These are phyloP conservation scores for Ciborinia camelliae DNA, from an alignment of 2,329 filamentous ascomycete genomes.

Conservation along the genomic window DNA sequence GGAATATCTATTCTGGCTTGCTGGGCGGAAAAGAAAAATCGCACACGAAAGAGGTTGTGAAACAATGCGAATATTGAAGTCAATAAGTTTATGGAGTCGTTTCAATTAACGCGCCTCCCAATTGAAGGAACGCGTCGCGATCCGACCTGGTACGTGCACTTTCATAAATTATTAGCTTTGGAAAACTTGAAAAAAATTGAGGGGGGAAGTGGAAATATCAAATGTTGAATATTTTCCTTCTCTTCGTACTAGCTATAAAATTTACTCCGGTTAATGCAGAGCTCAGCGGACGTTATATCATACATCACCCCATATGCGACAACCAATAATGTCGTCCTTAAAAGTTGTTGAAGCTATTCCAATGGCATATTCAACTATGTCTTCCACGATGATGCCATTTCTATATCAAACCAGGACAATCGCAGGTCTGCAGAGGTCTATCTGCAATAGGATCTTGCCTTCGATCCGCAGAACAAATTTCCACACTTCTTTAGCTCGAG, in stretches of 20 bases:
- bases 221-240: not conserved
- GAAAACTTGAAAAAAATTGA: constrained; percentile 9
- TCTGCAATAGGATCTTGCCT: not conserved
- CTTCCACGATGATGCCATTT: constrained; percentile 56
- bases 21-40: not conserved
- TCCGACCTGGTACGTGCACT: constrained; percentile 5
- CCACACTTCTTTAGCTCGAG: constrained; percentile 13
- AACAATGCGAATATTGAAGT: not conserved
- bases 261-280: not conserved
- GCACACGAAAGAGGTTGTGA: not conserved
- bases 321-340: constrained; percentile 18
- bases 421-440: constrained; percentile 17
- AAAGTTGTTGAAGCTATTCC: constrained; percentile 19
- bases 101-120: constrained; percentile 13
- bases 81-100: constrained; percentile 2
- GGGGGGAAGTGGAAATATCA: not conserved
- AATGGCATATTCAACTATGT: constrained; percentile 19
- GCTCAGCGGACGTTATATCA: not conserved
- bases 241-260: not conserved
- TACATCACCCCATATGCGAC: too few relatives aligned
- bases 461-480: not conserved
- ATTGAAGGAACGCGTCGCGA: constrained; percentile 6
- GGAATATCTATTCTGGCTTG: not conserved
- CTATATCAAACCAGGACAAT: constrained; percentile 70
- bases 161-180: not conserved